Conservation (phyloP, 495 filamentous ascomycete genomes). For the Patellaria atrata region DNA sequence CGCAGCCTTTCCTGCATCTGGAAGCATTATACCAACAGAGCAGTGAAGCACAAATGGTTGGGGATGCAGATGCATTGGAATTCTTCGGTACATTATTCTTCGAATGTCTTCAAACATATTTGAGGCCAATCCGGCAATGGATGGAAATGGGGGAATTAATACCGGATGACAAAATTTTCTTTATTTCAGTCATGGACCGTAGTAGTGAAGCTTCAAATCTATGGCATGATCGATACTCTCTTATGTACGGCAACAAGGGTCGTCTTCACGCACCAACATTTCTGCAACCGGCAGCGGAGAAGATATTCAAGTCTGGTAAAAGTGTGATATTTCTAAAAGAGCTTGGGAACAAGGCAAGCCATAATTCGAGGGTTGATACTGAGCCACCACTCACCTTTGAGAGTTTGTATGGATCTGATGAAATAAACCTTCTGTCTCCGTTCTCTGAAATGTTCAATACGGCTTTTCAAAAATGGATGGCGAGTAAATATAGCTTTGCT, state of each 20-base stretch:
- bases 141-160: constrained; percentile 66
- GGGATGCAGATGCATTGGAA: constrained; percentile 42
- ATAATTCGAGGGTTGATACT: constrained; percentile 4
- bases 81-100: constrained; percentile 59
- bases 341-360: constrained; percentile 35
- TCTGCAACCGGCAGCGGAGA: constrained; percentile 47
- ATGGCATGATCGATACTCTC: constrained; percentile 62
- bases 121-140: constrained; percentile 67
- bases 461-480: constrained; percentile 58
- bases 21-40: constrained; percentile 59
- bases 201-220: constrained; percentile 46
- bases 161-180: constrained; percentile 51
- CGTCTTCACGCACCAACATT: constrained; percentile 56
- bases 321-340: constrained; percentile 68
- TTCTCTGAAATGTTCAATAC: constrained; percentile 60
- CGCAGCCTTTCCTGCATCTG: constrained; percentile 30
- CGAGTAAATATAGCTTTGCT: constrained; percentile 52
- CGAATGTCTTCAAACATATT: constrained; percentile 68
- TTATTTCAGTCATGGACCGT: constrained; percentile 45
- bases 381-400: constrained; percentile 39
- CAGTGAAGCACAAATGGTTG: constrained; percentile 53
- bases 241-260: constrained; percentile 40
- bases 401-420: constrained; percentile 33
- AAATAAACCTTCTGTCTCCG: constrained; percentile 39
- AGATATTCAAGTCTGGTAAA: constrained; percentile 77